Evolutionary conservation across 1,284 basidiomycete species (phyloP), one percentile per base, ranked within the genome.

Genomic region (Ganoderma lingzhi): DNA sequence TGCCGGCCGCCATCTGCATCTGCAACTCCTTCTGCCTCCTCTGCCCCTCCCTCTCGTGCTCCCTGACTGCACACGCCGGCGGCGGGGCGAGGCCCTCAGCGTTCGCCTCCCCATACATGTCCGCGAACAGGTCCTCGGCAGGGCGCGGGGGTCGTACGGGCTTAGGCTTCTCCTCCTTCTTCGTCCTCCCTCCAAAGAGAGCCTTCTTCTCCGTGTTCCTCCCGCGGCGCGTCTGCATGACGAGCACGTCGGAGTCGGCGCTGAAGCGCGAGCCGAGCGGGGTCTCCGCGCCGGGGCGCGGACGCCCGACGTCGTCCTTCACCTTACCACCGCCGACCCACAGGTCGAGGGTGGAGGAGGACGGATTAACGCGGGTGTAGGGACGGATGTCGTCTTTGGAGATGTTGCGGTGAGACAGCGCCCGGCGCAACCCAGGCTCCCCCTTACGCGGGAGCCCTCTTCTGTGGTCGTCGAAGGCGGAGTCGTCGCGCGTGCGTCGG

Each of bases 361-460:
- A 28, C 0, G 63, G 61, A 19, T 62, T 51, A 30, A 70, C 44
- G 51, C 65, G 62, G 1, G 73, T 70, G 63, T 71, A 71, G 6
- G 59, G 39, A 15, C 60, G 62, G 64, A 75, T 75, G 64, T 71
- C 70, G 53, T 70, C 72, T 44, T 75, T 75, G 58, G 65, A 68
- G 41, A 75, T 62, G 19, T 67, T 66, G 39, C 62, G 63, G 60
- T 66, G 61, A 48, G 62, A 60, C 5, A 67, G 66, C 30, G 61
- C 62, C 19, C 56, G 63, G 63, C 41, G 59, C 35, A 56, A 35
- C 14, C 17, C 42, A 14, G 65, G 12, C 41, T 56, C 37, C 23
- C 48, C 35, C 39, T 58, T 37, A 15, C 51, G 30, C 32, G 48
- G 68, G 66, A 65, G 62, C 66, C 61, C 53, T 35, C 61, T 70